Base-by-base conservation (phyloP, 2,329 filamentous ascomycete genomes). In the Claviceps pazoutovae region DNA sequence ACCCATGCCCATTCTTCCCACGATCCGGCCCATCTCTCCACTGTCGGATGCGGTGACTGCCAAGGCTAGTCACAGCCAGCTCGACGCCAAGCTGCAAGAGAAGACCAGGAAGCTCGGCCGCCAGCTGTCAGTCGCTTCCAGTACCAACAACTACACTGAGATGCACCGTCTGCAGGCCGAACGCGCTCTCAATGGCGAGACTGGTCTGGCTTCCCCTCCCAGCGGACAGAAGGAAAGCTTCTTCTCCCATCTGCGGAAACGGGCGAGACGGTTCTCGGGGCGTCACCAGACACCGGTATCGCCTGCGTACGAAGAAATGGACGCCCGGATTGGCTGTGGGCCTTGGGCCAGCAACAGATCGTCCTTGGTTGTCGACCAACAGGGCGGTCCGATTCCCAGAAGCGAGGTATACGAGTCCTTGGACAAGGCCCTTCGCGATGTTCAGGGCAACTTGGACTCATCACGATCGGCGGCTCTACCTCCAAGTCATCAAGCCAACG, bases 201-300 rank as follows among this genome's bases (percentile, higher is more conserved):
- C 77, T 37, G 86, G 83, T 21, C 73, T 90, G 23, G 82, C 79
- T 16, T 93, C 88, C 5, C 88, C 89, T 4, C 82, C 84, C 0
- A 83, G 78, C 60, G 86, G 79, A 17, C 86, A 89, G 52, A 94
- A 94, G 64, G 93, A 98, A 67, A 88, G 93, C 67, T 98, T 98
- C 74, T 98, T 98, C 70, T 97, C 93, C 0, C 93, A 98, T 65
- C 76, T 98, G 7, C 81, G 93, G 52, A 98, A 98, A 69, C 84
- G 91, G 49, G 93, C 94, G 30, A 81, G 93, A 59, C 80, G 93
- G 58, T 83, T 98, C 55, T 98, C 93, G 26, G 93, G 93, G 46
- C 83, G 91, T 53, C 89, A 95, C 63, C 87, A 91, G 64, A 83
- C 82, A 14, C 84, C 88, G 7, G 80, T 85, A 53, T 87, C 88